Evolutionary conservation across 1,139 yeast genomes (phyloP), one percentile per base, ranked within the genome.

Genomic region (Suhomyces wounanorum): DNA sequence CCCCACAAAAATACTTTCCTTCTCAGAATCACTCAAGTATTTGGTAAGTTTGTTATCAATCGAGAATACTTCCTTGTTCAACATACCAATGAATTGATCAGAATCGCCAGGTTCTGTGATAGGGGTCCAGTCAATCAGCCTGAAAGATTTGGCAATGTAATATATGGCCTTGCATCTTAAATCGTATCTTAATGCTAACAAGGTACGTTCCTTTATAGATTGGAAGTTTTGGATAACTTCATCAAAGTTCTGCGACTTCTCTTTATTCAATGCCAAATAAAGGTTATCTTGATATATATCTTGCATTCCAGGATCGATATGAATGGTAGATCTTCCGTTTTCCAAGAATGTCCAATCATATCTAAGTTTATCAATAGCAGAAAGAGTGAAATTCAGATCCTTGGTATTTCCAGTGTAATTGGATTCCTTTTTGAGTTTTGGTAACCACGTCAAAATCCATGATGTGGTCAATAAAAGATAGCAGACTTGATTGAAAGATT

Each of bases 171-270:
- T 79, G 49, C 83, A 78, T 53, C 91, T 75, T 43, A 85, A 65
- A 61, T 87, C 94, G 55, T 84, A 84, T 48, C 96, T 72, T 42
- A 89, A 69, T 3, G 86, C 77, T 21, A 84, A 62, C 47, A 87
- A 69, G 5, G 87, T 71, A 28, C 73, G 72, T 42, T 74, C 73
- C 21, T 81, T 74, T 38, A 87, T 72, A 3, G 61, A 57, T 50
- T 75, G 76, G 55, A 88, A 78, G 1, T 69, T 72, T 1, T 62
- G 54, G 0, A 85, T 66, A 1, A 81, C 68, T 3, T 66, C 66
- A 53, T 83, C 82, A 61, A 85, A 90, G 44, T 73, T 72, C 0
- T 59, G 59, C 8, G 77, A 61, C 16, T 79, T 72, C 14, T 71
- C 75, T 37, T 67, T 59, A 50, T 64, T 69, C 52, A 76, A 66